Evolutionary conservation across 1,284 basidiomycete species (phyloP).

Genomic region (Naganishia cerealis): DNA sequence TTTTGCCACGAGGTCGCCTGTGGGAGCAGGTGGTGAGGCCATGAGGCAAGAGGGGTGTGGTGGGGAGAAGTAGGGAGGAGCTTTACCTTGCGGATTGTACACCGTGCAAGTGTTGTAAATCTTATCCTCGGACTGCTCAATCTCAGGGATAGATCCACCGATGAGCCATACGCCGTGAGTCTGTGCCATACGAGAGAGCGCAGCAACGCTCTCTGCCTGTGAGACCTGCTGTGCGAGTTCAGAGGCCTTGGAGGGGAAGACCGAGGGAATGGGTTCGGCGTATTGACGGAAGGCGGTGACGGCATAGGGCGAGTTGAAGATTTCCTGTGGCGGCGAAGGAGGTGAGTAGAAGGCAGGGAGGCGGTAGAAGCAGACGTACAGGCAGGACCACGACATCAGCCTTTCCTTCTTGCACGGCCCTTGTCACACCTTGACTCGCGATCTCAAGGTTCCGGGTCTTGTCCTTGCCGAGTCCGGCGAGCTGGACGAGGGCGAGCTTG

Average conservation of each 20-base stretch:
- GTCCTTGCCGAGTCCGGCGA: slow-evolving; percentile 67
- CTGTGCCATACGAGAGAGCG: slow-evolving; percentile 79
- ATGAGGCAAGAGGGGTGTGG: not conserved
- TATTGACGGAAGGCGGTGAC: slow-evolving; percentile 78
- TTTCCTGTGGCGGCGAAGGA: slow-evolving; percentile 64
- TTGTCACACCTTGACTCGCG: slow-evolving; percentile 73
- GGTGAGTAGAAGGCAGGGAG: not conserved
- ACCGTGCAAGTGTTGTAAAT: slow-evolving; percentile 92
- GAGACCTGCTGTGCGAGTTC: slow-evolving; percentile 53
- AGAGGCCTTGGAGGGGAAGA: slow-evolving; percentile 59
- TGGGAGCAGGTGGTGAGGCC: not conserved
- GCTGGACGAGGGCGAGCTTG: slow-evolving; percentile 79
- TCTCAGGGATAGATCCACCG: slow-evolving; percentile 90
- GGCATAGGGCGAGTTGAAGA: slow-evolving; percentile 97
- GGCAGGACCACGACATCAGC: slow-evolving; percentile 86
- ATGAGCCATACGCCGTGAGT: slow-evolving; percentile 82
- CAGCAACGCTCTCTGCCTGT: slow-evolving; percentile 69
- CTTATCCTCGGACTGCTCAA: slow-evolving; percentile 63
- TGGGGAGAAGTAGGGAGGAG: slow-evolving; percentile 30
- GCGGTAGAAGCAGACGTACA: slow-evolving; percentile 55
- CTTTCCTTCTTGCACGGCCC: slow-evolving; percentile 65
- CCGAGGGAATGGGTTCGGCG: slow-evolving; percentile 68
- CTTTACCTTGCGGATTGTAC: slow-evolving; percentile 76
- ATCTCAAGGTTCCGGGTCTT: slow-evolving; percentile 75
- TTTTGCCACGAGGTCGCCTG: slow-evolving; percentile 78